Evolutionary conservation across 73 alveolate genomes (phyloP).

Genomic region (Paramecium pentaurelia): DNA sequence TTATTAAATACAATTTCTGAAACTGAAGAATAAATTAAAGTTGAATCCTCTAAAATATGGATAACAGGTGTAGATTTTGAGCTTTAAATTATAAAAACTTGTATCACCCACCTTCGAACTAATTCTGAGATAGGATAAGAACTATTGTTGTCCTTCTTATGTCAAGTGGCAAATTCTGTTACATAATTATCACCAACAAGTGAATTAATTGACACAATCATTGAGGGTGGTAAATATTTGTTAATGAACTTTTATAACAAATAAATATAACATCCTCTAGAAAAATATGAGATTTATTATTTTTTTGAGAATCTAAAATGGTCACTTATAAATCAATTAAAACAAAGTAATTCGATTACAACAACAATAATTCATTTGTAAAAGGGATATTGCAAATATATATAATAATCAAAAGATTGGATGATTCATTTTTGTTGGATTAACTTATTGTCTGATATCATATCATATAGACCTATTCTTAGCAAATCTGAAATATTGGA

Average conservation of each 20-base stretch:
- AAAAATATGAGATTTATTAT: neutral
- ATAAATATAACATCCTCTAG: neutral
- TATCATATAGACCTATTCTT: neutral
- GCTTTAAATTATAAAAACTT: neutral
- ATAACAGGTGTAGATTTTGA: neutral
- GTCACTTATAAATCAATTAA: neutral
- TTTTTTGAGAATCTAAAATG: neutral
- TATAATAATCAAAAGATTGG: neutral
- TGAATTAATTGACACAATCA: neutral
- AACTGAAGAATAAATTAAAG: neutral
- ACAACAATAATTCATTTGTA: too few species aligned
- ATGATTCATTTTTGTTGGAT: neutral
- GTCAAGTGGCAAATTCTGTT: neutral
- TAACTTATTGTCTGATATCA: neutral
- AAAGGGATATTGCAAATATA: neutral
- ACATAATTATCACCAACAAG: neutral
- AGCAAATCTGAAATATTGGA: too few species aligned
- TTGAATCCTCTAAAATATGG: neutral
- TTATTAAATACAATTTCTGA: neutral
- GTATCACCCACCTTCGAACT: neutral
- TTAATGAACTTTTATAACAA: neutral
- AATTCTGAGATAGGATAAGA: neutral
- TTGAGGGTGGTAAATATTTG: neutral
- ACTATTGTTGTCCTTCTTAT: neutral
- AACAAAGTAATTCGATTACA: neutral